Base-by-base conservation (phyloP, 1,284 basidiomycete genomes). In the Ustilago cynodontis region DNA sequence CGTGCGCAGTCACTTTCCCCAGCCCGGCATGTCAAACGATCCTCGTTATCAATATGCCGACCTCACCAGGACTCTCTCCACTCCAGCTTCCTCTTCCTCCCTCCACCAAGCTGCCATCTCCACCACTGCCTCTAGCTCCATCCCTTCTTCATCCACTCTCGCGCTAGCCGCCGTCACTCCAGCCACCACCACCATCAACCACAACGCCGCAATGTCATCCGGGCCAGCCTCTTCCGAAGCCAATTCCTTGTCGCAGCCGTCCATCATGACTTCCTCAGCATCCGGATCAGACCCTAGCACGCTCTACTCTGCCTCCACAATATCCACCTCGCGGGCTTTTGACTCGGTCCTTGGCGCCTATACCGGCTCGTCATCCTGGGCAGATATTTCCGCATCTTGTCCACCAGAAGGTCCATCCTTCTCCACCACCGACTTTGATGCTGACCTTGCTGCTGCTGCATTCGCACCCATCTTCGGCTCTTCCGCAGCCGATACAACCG, bases 11-110 rank as follows among this genome's bases (percentile, higher is more conserved):
- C 72, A 75, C 58, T 75, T 75, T 49, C 45, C 64, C 35, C 64
- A 67, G 55, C 33, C 60, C 49, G 61, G 67, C 68, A 75, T 75
- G 72, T 75, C 72, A 50, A 75, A 75, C 64, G 67, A 71, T 50
- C 49, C 59, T 51, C 68, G 66, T 20, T 61, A 64, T 56, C 62
- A 58, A 52, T 75, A 75, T 67, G 59, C 59, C 41, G 72, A 71
- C 41, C 63, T 60, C 31, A 37, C 72, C n/a, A 55, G 67, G 53
- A 13, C 57, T n/a, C 56, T 50, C 20, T 24, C 58, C 29, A 31
- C 60, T 22, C 24, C 47, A 18, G 20, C 57, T 33, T 53, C 61
- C 8, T 45, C 59, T 5, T 67, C 56, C n/a, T 59, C 43, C 28
- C 29, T 71, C 35, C 47, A 24, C n/a, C 56, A 66, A 31, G 39